Evolutionary conservation across 2,329 filamentous ascomycete genomes (phyloP), one percentile per base, ranked within the genome.

Genomic region (Ophiosphaerella herpotricha): DNA sequence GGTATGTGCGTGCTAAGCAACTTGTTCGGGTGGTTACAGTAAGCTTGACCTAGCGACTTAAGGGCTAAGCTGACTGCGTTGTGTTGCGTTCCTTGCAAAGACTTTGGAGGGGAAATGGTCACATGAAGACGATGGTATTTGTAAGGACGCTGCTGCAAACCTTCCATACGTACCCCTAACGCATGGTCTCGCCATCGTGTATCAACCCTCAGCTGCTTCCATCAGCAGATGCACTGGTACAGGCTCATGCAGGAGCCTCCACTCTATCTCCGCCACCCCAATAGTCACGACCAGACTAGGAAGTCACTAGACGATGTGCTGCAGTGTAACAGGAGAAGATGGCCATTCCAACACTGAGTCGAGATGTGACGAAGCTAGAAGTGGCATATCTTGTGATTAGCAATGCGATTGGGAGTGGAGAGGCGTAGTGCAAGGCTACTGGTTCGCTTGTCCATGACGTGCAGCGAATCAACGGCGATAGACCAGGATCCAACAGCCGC

Each of bases 401-500:
- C 46, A 38, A 51, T 57, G 45, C 56, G 52, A 70, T 64, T 71
- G 66, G 66, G 43, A 40, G 43, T 52, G 53, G 38, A 53, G 45
- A 55, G 45, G 34, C 41, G 57, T 63, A 62, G 62, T 51, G 50
- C 31, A 45, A 36, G 54, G 55, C 52, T 61, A 60, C 56, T 66
- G 61, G 61, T 48, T 67, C 61, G 66, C 60, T 66, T 63, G 54
- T 39, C 43, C 39, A 46, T 57, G 49, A 49, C 42, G 40, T 53
- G 48, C 51, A 60, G 64, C 67, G 58, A 71, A 69, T 70, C 37
- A 57, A 41, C 54, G 45, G n/a, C 39, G 36, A 12, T 37, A 55
- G 23, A 26, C 54, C 48, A 36, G 52, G 57, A 53, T 61, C 41
- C 9, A 41, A 46, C 36, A 43, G 43, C 46, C 39, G 41, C 51